Conservation (phyloP, 192 early-diverging fungal genomes). For the Backusella westeae region DNA sequence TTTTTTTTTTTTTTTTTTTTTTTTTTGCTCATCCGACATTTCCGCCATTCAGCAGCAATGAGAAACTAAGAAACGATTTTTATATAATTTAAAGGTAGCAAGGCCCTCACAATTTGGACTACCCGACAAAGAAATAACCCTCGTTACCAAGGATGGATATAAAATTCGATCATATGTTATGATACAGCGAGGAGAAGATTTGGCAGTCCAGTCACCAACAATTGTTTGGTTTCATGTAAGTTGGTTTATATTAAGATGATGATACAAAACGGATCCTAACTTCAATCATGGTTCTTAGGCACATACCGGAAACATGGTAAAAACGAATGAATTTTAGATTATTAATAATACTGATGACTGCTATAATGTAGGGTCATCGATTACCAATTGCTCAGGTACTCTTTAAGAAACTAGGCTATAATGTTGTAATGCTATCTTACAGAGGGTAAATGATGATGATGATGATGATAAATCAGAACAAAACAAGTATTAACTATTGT, state of each 20-base stretch:
- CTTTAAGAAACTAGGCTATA: conserved; percentile 64
- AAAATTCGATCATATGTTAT: conserved; percentile 77
- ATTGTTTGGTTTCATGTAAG: conserved; percentile 70
- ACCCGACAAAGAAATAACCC: conserved; percentile 61
- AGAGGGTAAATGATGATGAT: conserved; percentile 62
- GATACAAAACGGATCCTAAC: not conserved
- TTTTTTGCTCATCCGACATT: not conserved
- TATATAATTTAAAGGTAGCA: conserved; percentile 43
- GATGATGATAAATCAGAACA: not conserved
- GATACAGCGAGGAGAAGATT: conserved; percentile 53
- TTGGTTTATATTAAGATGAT: not conserved
- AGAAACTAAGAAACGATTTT: not conserved
- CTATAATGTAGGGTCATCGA: conserved; percentile 71
- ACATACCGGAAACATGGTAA: conserved; percentile 93
- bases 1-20: not conserved
- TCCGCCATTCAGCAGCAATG: not conserved
- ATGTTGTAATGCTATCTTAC: conserved; percentile 97
- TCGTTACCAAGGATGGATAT: conserved; percentile 82
- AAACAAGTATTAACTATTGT: not conserved
- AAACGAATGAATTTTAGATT: not conserved
- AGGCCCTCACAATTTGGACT: conserved; percentile 68
- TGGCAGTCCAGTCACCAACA: conserved; percentile 60
- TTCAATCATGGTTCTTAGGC: conserved; percentile 4
- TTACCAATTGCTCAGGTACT: conserved; percentile 85
- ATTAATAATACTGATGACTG: conserved; percentile 1